Conservation (phyloP, 1,139 yeast genomes). For the Saccharomyces hybrid region DNA sequence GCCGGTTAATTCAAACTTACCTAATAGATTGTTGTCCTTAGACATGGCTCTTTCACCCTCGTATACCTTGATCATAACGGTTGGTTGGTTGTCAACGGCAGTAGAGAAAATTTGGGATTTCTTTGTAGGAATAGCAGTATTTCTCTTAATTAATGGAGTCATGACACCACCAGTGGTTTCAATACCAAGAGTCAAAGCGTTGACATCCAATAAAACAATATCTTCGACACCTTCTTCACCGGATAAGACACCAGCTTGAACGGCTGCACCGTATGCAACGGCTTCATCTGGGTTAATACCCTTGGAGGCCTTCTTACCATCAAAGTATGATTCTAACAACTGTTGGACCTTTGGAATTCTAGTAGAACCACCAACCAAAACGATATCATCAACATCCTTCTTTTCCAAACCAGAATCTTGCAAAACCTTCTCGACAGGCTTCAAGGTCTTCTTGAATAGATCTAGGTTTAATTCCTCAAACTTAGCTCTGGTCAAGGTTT, state of each 20-base stretch:
- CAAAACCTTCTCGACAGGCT: conserved; percentile 89
- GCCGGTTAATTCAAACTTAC: conserved; percentile 89
- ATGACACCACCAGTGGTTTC: conserved; percentile 98
- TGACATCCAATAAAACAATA: conserved; percentile 79
- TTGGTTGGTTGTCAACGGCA: conserved; percentile 93
- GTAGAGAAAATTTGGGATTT: conserved; percentile 95
- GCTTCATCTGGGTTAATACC: conserved; percentile 98
- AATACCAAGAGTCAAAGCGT: conserved; percentile 90
- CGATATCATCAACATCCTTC: conserved; percentile 83
- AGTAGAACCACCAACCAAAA: conserved; percentile 94
- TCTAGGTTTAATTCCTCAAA: conserved; percentile 89
- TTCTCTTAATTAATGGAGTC: conserved; percentile 94
- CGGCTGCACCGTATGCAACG: conserved; percentile 97
- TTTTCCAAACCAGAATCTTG: conserved; percentile 82
- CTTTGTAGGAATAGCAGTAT: conserved; percentile 92
- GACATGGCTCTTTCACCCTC: conserved; percentile 97
- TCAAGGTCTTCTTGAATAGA: conserved; percentile 79
- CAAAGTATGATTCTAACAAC: conserved; percentile 71
- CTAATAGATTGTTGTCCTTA: conserved; percentile 88
- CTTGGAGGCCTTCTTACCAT: conserved; percentile 86
- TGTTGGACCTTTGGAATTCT: conserved; percentile 97
- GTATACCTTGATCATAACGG: conserved; percentile 86
- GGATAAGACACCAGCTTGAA: conserved; percentile 90
- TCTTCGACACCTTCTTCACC: conserved; percentile 70
- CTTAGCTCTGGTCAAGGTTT: conserved; percentile 88